phyloP scores from a whole-genome alignment of 345 rosid genomes.

The Eucalyptus coolabah region DNA sequence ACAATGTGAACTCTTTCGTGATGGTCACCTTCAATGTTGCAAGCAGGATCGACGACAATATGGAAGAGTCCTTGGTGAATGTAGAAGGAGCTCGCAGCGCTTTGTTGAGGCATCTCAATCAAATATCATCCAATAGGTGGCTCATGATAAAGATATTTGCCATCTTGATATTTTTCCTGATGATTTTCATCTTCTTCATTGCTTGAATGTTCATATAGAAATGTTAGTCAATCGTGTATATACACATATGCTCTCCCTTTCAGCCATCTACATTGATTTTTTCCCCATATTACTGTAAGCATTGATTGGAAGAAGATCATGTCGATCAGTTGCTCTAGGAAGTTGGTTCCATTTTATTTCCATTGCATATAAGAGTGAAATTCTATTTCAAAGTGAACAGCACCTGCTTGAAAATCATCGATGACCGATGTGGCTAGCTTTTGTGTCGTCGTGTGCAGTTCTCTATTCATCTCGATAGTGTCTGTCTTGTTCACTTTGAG shows the following conservation, averaged over 20 bases:
- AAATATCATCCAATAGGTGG: slow-evolving; percentile 91
- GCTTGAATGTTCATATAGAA: slow-evolving; percentile 23
- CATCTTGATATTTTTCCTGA: slow-evolving; percentile 52
- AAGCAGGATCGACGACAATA: slow-evolving; percentile 85
- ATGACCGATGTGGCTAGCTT: neutral
- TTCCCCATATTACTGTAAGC: neutral
- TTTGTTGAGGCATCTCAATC: slow-evolving; percentile 61
- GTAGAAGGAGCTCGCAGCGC: slow-evolving; percentile 79
- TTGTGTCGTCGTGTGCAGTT: neutral
- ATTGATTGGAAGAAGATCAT: neutral
- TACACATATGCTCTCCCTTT: neutral
- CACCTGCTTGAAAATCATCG: neutral
- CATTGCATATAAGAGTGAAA: neutral
- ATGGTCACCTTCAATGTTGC: neutral
- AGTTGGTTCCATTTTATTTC: neutral
- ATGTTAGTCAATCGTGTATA: neutral
- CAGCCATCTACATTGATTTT: neutral
- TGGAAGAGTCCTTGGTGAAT: slow-evolving; percentile 80
- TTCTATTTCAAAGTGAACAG: neutral
- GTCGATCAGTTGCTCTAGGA: neutral
- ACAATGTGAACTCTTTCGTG: neutral
- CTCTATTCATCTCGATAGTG: neutral
- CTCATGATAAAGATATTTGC: slow-evolving; percentile 85
- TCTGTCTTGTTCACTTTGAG: neutral
- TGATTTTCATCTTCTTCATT: slow-evolving; percentile 54